phyloP scores from a whole-genome alignment of 108 stramenopile species.

The Conticribra guillardii region DNA sequence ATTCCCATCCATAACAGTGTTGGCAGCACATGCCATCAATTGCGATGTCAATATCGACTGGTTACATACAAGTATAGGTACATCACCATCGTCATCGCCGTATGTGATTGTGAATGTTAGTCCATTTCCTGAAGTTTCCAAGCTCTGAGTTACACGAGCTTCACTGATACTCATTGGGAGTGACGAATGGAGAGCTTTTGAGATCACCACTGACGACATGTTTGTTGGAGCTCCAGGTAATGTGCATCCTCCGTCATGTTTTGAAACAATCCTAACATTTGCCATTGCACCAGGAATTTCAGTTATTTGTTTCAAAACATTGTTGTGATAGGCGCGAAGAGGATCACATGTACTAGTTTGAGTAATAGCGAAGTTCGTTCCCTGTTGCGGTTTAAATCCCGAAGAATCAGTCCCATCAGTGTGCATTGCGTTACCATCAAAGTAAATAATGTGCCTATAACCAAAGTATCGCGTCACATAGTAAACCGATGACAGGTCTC shows the following conservation, averaged over 20 bases:
- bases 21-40: slow-evolving; percentile 47
- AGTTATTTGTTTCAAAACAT: slow-evolving; percentile 39
- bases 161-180: slow-evolving; percentile 51
- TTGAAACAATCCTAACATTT: slow-evolving; percentile 24
- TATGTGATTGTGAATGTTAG: slow-evolving; percentile 67
- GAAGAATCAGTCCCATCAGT: slow-evolving; percentile 6
- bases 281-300: slow-evolving; percentile 43
- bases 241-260: slow-evolving; percentile 37
- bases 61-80: slow-evolving; percentile 52
- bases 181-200: slow-evolving; percentile 25
- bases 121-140: slow-evolving; percentile 49
- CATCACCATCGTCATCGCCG: slow-evolving; percentile 51
- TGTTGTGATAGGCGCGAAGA: slow-evolving; percentile 47
- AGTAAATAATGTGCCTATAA: slow-evolving; percentile 58
- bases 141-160: slow-evolving; percentile 43
- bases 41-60: slow-evolving; percentile 20
- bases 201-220: slow-evolving; percentile 22
- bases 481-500: slow-evolving; percentile 10
- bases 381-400: slow-evolving; percentile 35
- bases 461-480: slow-evolving; percentile 50
- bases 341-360: slow-evolving; percentile 38
- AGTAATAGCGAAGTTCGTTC: slow-evolving; percentile 33
- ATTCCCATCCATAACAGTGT: slow-evolving; percentile 85
- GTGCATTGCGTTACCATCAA: slow-evolving; percentile 71
- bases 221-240: slow-evolving; percentile 28